These are phyloP conservation scores for Trichoderma asperellum DNA, from an alignment of 2,329 filamentous ascomycete genomes.

Conservation along the genomic window DNA sequence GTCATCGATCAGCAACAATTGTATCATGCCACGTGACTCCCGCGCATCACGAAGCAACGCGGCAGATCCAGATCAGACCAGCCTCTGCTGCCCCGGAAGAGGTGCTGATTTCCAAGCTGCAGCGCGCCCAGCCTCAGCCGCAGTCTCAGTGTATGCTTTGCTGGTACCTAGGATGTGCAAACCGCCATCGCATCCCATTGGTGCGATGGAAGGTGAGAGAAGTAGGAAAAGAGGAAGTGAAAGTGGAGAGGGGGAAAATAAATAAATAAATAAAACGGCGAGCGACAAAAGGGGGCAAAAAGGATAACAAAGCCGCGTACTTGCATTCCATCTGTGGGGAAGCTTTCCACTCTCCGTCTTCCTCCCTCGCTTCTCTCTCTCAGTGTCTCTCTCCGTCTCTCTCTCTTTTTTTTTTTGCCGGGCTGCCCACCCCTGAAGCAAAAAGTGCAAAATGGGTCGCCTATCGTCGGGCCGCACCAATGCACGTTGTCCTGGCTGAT, in stretches of 20 bases:
- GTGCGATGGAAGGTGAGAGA: not conserved
- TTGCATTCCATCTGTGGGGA: not conserved
- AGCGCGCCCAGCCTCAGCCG: not conserved
- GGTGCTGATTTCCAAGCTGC: not conserved
- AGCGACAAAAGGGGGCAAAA: not conserved
- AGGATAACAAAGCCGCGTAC: not conserved
- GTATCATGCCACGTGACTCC: conserved; percentile 24
- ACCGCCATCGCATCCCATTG: not conserved
- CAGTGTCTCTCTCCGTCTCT: not conserved
- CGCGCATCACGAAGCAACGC: not conserved
- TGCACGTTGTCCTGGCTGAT: conserved; percentile 28
- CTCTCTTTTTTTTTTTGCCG: not conserved
- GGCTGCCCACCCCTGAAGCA: conserved; percentile 11
- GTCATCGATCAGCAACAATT: conserved; percentile 20
- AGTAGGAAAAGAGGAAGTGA: not conserved
- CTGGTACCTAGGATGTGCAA: not conserved
- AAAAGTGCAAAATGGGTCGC: conserved; percentile 20
- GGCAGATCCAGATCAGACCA: conserved; percentile 1
- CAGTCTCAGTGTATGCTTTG: not conserved
- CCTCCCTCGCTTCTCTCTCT: not conserved
- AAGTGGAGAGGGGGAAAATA: no score
- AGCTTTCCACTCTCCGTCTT: not conserved
- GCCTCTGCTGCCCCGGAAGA: not conserved
- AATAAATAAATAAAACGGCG: not conserved
- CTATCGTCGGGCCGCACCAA: conserved; percentile 28